These are phyloP conservation scores for Trichoderma reesei DNA, from an alignment of 495 filamentous ascomycete genomes.

Conservation along the genomic window DNA sequence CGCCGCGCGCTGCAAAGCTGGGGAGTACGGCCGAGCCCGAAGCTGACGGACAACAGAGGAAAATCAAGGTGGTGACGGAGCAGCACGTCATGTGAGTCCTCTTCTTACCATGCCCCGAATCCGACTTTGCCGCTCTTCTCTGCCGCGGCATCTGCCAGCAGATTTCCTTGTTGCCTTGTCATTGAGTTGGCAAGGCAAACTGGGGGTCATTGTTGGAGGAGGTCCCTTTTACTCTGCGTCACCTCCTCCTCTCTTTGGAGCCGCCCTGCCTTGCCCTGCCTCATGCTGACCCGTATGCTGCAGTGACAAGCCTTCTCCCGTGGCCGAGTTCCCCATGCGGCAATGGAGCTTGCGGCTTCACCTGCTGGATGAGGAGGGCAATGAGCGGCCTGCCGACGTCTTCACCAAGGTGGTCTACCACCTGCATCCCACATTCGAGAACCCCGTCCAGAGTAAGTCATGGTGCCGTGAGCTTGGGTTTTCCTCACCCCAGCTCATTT, in stretches of 20 bases:
- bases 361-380: constrained; percentile 49
- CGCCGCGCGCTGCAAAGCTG: constrained; percentile 1
- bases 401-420: constrained; percentile 90
- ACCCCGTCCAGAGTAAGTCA: constrained; percentile 75
- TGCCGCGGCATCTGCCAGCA: background rate
- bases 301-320: constrained; percentile 58
- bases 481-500: no score
- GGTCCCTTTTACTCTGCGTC: background rate
- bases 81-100: constrained; percentile 12
- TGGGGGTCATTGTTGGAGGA: background rate
- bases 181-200: no score
- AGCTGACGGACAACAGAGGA: constrained; percentile 4
- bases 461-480: no score
- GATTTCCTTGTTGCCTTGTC: background rate
- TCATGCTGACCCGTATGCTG: constrained; percentile 15
- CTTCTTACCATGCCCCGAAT: background rate
- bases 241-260: background rate
- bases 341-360: constrained; percentile 58
- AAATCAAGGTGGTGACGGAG: constrained; percentile 10
- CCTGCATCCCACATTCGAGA: constrained; percentile 86
- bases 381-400: constrained; percentile 64
- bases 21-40: background rate
- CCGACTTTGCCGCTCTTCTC: background rate
- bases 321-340: constrained; percentile 87
- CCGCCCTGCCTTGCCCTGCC: background rate